Conservation (phyloP, 148 eudicot species). For the Hydrangea macrophylla region DNA sequence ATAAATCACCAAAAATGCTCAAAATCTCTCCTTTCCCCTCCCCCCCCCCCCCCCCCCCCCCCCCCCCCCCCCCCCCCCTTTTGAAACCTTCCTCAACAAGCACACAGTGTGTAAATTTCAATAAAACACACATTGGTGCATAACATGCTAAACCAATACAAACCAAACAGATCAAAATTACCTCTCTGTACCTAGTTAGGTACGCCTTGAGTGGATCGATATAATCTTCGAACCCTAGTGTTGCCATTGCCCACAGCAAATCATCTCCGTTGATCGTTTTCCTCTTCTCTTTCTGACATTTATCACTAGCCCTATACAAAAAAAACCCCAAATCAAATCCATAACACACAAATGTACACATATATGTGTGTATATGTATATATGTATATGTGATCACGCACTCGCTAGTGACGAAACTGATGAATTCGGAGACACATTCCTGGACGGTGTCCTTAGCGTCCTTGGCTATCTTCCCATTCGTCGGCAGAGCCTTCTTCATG, state of each 20-base stretch:
- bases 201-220: conserved; percentile 79
- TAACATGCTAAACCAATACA: background rate
- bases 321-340: background rate
- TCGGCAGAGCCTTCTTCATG: conserved; percentile 42
- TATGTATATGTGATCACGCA: background rate
- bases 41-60: too few species aligned
- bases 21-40: background rate
- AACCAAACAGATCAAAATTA: conserved; percentile 11
- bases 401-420: conserved; percentile 50
- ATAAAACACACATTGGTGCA: too few species aligned
- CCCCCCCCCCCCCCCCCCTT: too few species aligned
- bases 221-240: conserved; percentile 93
- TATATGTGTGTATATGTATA: background rate
- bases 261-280: conserved; percentile 96
- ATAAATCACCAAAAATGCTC: background rate
- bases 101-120: background rate
- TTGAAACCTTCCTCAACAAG: background rate
- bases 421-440: conserved; percentile 50
- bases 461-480: conserved; percentile 41
- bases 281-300: conserved; percentile 89
- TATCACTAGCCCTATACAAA: conserved; percentile 72
- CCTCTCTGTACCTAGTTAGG: conserved; percentile 84
- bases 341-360: background rate
- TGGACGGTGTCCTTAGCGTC: conserved; percentile 51
- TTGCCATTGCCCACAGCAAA: conserved; percentile 95